A percentile compares a stretch with the other conserved stretches of the same genome.
Conservation (phyloP, 2,329 filamentous ascomycete species). For the Hirsutella thompsonii region DNA sequence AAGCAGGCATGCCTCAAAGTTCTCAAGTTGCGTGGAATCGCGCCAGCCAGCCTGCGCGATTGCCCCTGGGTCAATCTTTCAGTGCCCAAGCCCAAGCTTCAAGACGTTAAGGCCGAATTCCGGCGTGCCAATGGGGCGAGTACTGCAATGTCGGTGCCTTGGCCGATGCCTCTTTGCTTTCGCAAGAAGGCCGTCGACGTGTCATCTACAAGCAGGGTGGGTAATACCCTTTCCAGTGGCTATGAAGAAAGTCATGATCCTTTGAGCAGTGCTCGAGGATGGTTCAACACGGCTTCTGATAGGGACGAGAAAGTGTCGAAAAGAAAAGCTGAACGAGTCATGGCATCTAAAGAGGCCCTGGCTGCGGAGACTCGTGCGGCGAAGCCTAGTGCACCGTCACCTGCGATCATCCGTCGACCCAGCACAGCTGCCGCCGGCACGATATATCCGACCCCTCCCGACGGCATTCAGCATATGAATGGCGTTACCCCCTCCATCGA, state of each 20-base stretch:
- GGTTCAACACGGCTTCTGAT: slow-evolving; percentile 30
- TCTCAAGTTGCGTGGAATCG: slow-evolving; percentile 36
- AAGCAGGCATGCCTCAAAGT: slow-evolving; percentile 36
- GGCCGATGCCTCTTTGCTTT: slow-evolving; percentile 42
- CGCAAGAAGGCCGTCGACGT: slow-evolving; percentile 31
- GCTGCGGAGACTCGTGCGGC: slow-evolving; percentile 28
- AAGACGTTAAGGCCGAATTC: slow-evolving; percentile 27
- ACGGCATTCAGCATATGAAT: slow-evolving; percentile 41
- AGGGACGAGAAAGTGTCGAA: slow-evolving; percentile 33
- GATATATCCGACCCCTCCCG: slow-evolving; percentile 62
- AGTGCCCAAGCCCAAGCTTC: slow-evolving; percentile 29
- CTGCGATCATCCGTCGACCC: slow-evolving; percentile 34
- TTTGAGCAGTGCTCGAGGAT: slow-evolving; percentile 31
- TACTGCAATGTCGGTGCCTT: slow-evolving; percentile 30
- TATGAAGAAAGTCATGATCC: slow-evolving; percentile 34
- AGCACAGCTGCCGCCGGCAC: slow-evolving; percentile 34
- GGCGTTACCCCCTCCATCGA: slow-evolving; percentile 46
- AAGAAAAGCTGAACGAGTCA: slow-evolving; percentile 37
- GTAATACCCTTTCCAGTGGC: slow-evolving; percentile 23
- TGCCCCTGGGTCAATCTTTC: slow-evolving; percentile 39
- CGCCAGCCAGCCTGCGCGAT: slow-evolving; percentile 26
- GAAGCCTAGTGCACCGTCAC: slow-evolving; percentile 36
- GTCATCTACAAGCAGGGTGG: slow-evolving; percentile 23
- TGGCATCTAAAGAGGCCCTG: slow-evolving; percentile 26
- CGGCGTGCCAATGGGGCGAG: slow-evolving; percentile 24